Evolutionary conservation across 2,329 filamentous ascomycete genomes (phyloP).

Genomic region (Parascedosporium putredinis): DNA sequence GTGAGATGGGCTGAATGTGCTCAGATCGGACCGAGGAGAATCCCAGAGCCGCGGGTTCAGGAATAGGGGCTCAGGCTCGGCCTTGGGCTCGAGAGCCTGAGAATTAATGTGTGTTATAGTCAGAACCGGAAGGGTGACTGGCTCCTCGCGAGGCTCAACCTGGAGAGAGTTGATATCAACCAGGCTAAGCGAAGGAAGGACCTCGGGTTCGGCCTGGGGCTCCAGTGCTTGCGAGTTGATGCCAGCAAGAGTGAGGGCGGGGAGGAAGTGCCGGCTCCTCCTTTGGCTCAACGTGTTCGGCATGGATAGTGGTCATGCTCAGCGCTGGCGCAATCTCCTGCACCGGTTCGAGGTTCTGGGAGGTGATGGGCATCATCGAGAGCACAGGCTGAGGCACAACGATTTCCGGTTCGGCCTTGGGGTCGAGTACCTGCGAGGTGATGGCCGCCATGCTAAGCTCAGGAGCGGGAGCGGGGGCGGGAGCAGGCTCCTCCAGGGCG

Average conservation of each 20-base stretch:
- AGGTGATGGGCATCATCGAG: slow-evolving; percentile 20
- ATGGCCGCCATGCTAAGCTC: slow-evolving; percentile 15
- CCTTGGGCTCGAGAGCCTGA: slow-evolving; percentile 19
- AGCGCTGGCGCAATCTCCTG: slow-evolving; percentile 10
- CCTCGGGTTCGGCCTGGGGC: slow-evolving; percentile 20
- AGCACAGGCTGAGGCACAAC: slow-evolving; percentile 14
- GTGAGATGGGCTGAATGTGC: slow-evolving; percentile 24
- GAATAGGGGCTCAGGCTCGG: slow-evolving; percentile 19
- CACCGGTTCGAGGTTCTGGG: slow-evolving; percentile 21
- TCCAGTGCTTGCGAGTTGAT: slow-evolving; percentile 19
- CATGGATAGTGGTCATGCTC: neutral
- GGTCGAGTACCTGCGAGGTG: slow-evolving; percentile 16
- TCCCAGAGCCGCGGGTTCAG: slow-evolving; percentile 15
- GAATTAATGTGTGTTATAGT: slow-evolving; percentile 18
- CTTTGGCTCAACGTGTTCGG: slow-evolving; percentile 9
- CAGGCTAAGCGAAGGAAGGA: slow-evolving; percentile 17
- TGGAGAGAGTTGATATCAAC: slow-evolving; percentile 23
- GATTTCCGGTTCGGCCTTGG: slow-evolving; percentile 19
- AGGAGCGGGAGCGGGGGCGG: slow-evolving; percentile 16
- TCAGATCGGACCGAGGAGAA: slow-evolving; percentile 23
- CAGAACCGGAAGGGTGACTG: slow-evolving; percentile 9
- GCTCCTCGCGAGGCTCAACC: slow-evolving; percentile 10
- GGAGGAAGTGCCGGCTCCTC: neutral
- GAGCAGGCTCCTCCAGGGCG: neutral
- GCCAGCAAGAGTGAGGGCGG: slow-evolving; percentile 16